Percentiles rank a stretch among this genome's conserved stretches.
Evolutionary conservation across 2,329 filamentous ascomycete species (phyloP).

Genomic region (Cylindrodendrum hubeiense): DNA sequence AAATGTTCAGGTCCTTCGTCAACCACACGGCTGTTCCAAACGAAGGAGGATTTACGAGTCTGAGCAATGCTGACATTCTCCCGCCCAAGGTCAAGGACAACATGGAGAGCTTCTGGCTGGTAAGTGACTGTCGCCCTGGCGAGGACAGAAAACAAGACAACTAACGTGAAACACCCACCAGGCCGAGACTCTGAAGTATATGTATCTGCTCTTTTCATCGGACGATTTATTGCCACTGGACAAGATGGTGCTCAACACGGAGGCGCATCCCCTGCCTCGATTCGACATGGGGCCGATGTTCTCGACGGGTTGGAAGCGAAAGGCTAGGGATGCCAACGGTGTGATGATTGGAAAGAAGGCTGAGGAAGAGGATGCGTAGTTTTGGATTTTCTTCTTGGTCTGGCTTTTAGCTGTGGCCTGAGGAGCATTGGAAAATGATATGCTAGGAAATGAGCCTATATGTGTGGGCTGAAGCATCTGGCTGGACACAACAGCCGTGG

Average conservation of each 20-base stretch:
- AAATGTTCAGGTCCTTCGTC: slow-evolving; percentile 95
- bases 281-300: slow-evolving; percentile 86
- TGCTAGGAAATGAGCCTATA: neutral
- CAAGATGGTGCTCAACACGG: slow-evolving; percentile 93
- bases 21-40: slow-evolving; percentile 85
- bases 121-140: slow-evolving; percentile 56
- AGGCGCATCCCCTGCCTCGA: slow-evolving; percentile 89
- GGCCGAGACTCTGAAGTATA: slow-evolving; percentile 98
- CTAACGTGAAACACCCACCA: slow-evolving; percentile 54
- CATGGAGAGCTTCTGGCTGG: slow-evolving; percentile 99
- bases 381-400: neutral
- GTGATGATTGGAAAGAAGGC: slow-evolving; percentile 49
- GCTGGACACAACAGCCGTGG: neutral
- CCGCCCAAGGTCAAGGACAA: slow-evolving; percentile 83
- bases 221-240: slow-evolving; percentile 86
- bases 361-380: slow-evolving; percentile 14
- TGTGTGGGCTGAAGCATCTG: slow-evolving; percentile 2
- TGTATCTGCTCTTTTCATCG: slow-evolving; percentile 93
- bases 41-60: slow-evolving; percentile 83
- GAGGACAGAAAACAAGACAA: neutral
- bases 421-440: neutral
- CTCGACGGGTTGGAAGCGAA: slow-evolving; percentile 84
- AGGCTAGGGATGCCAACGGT: slow-evolving; percentile 66
- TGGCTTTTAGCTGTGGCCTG: neutral
- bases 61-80: slow-evolving; percentile 79